Evolutionary conservation across 768 basidiomycete genomes (phyloP).

Genomic region (Imleria badia): DNA sequence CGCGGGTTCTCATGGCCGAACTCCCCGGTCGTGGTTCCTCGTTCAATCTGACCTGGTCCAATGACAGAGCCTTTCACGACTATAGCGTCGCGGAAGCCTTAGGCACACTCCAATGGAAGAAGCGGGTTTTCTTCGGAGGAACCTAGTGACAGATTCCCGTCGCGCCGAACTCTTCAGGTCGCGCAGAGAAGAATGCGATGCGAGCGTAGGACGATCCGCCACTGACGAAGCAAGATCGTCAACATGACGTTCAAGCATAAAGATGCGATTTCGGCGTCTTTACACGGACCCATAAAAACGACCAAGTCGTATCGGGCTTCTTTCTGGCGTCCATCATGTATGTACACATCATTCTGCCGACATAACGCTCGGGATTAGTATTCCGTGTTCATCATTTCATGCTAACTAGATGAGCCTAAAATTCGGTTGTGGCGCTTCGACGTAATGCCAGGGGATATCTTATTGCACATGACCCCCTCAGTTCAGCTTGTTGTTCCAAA

Average conservation of each 20-base stretch:
- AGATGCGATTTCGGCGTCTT: neutral
- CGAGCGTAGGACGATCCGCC: conserved; percentile 14
- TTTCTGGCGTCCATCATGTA: neutral
- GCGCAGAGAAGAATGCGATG: neutral
- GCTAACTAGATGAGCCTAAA: neutral
- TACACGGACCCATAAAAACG: neutral
- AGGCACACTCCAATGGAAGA: neutral
- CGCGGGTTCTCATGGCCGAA: conserved; percentile 13
- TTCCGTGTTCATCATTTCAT: neutral
- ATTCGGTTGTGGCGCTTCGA: neutral
- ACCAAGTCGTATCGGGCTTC: neutral
- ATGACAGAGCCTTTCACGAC: neutral
- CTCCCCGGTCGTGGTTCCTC: conserved; percentile 8
- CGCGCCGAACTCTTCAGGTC: neutral
- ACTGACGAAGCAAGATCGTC: conserved; percentile 14
- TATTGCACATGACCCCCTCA: neutral
- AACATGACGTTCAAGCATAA: neutral
- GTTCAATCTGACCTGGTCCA: neutral
- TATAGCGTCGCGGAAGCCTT: neutral
- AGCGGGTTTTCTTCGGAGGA: neutral
- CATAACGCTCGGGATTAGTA: neutral
- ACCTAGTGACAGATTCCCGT: neutral
- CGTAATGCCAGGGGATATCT: neutral
- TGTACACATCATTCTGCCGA: neutral
- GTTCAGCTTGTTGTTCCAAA: neutral